phyloP scores from a whole-genome alignment of 495 filamentous ascomycete genomes.

The Pyronema domesticum region DNA sequence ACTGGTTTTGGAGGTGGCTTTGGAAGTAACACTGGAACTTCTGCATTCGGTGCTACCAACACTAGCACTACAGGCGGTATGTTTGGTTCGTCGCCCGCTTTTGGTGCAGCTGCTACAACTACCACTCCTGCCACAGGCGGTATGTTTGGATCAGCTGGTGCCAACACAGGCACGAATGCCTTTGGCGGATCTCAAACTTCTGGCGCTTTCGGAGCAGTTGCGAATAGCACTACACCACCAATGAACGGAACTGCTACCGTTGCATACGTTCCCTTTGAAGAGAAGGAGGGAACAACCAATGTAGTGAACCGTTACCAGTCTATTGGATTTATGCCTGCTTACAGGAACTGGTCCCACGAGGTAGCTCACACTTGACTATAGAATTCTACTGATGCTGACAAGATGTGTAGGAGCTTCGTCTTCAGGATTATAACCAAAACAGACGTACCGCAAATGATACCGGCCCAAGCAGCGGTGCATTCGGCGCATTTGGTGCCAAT shows the following conservation, averaged over 20 bases:
- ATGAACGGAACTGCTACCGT: slow-evolving; percentile 54
- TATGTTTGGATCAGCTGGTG: slow-evolving; percentile 24
- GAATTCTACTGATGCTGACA: background rate
- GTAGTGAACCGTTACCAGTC: slow-evolving; percentile 56
- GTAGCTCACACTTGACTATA: slow-evolving; percentile 11
- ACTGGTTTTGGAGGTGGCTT: slow-evolving; percentile 40
- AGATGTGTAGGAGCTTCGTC: slow-evolving; percentile 44
- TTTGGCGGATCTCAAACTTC: slow-evolving; percentile 29
- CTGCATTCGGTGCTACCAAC: slow-evolving; percentile 25
- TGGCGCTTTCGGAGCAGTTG: slow-evolving; percentile 29
- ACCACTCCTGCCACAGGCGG: slow-evolving; percentile 29
- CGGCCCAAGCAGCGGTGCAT: slow-evolving; percentile 36
- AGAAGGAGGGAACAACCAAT: slow-evolving; percentile 51
- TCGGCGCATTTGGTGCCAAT: slow-evolving; percentile 60
- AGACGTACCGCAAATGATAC: slow-evolving; percentile 62
- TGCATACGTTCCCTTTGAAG: slow-evolving; percentile 54
- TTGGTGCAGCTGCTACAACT: slow-evolving; percentile 31
- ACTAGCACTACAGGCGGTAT: slow-evolving; percentile 21
- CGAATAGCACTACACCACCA: slow-evolving; percentile 16
- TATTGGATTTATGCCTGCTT: slow-evolving; percentile 68
- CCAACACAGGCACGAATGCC: slow-evolving; percentile 33
- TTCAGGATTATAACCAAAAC: slow-evolving; percentile 79
- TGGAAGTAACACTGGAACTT: slow-evolving; percentile 11
- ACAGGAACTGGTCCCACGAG: slow-evolving; percentile 76
- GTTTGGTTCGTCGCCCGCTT: slow-evolving; percentile 26